Percentiles rank a stretch among this genome's conserved stretches.
Conservation (phyloP, 2,329 filamentous ascomycete species). For the Neophaeococcomyces aloes region DNA sequence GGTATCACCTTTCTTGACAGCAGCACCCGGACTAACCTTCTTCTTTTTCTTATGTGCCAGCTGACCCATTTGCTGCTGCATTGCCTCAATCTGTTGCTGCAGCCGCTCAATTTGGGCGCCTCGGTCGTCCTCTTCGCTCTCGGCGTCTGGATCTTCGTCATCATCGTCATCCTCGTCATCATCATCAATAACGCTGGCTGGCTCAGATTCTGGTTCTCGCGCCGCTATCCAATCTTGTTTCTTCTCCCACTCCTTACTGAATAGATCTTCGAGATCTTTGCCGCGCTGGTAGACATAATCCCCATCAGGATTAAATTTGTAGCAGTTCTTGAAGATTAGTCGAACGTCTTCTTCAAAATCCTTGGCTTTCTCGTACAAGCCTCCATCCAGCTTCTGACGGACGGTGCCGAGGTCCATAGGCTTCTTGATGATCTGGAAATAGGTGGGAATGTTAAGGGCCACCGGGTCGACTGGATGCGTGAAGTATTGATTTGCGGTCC, state of each 20-base stretch:
- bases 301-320: constrained; percentile 74
- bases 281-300: constrained; percentile 66
- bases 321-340: constrained; percentile 81
- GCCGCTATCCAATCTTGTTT: constrained; percentile 74
- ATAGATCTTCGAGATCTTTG: constrained; percentile 61
- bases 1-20: constrained; percentile 39
- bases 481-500: constrained; percentile 61
- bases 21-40: constrained; percentile 42
- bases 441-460: constrained; percentile 82
- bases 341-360: constrained; percentile 78
- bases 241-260: constrained; percentile 62
- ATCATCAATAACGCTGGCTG: constrained; percentile 53
- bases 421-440: constrained; percentile 88
- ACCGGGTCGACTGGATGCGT: constrained; percentile 81
- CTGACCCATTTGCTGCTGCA: constrained; percentile 55
- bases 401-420: constrained; percentile 93
- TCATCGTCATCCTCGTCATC: constrained; percentile 66
- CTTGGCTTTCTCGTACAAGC: constrained; percentile 69
- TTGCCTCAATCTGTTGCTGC: constrained; percentile 61
- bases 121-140: constrained; percentile 46
- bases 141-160: constrained; percentile 54
- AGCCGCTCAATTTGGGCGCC: constrained; percentile 54
- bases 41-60: constrained; percentile 42
- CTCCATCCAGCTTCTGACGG: constrained; percentile 60
- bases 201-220: constrained; percentile 56